Percentiles rank a stretch among this genome's conserved stretches.
Conservation (phyloP, 345 rosid species). For the Boechera retrofracta region DNA sequence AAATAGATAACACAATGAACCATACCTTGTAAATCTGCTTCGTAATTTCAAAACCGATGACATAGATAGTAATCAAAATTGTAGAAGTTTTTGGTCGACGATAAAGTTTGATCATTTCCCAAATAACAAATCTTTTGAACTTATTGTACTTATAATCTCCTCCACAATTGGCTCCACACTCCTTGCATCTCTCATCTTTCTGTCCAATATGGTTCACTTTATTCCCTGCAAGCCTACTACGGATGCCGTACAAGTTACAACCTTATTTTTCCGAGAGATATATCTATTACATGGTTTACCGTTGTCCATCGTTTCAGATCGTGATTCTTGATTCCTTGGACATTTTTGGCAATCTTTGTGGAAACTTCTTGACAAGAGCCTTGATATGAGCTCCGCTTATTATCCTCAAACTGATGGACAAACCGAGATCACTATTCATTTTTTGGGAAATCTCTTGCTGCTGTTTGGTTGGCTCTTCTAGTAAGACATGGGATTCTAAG, state of each 20-base stretch:
- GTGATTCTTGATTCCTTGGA: too few relatives aligned
- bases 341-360: too few relatives aligned
- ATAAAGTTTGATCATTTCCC: slow-evolving; percentile 89
- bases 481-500: neutral
- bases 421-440: neutral
- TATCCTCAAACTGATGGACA: too few relatives aligned
- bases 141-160: slow-evolving; percentile 75
- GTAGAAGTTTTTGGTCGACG: slow-evolving; percentile 82
- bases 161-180: slow-evolving; percentile 80
- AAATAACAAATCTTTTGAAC: slow-evolving; percentile 74
- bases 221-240: too few relatives aligned
- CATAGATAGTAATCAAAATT: slow-evolving; percentile 66
- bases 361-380: too few relatives aligned
- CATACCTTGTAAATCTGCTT: slow-evolving; percentile 88
- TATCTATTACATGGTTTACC: too few relatives aligned
- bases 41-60: slow-evolving; percentile 73
- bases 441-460: neutral
- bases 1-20: neutral
- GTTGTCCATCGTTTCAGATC: too few relatives aligned
- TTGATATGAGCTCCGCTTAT: too few relatives aligned
- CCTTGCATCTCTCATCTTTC: slow-evolving; percentile 40
- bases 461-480: neutral
- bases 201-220: neutral
- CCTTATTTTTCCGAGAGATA: too few relatives aligned
- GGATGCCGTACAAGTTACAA: too few relatives aligned